Evolutionary conservation across 441 rosid species (phyloP).

Genomic region (Gossypium laxum): DNA sequence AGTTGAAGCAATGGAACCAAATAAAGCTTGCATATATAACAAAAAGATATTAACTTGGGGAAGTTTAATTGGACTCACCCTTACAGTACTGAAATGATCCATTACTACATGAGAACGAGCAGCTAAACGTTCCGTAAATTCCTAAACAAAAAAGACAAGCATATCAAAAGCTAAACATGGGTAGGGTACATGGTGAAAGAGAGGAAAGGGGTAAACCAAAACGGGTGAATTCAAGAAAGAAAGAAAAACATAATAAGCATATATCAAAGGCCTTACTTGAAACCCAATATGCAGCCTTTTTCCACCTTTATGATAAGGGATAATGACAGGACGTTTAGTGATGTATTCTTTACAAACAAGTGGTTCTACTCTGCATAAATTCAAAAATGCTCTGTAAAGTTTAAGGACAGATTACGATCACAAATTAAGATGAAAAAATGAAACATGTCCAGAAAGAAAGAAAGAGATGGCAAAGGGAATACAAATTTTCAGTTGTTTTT

Average conservation of each 20-base stretch:
- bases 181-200: neutral
- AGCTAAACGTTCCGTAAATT: slow-evolving; percentile 66
- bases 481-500: neutral
- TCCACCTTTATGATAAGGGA: slow-evolving; percentile 97
- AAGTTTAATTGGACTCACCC: slow-evolving; percentile 36
- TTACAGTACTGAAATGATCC: slow-evolving; percentile 43
- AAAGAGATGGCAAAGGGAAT: neutral
- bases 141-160: slow-evolving; percentile 31
- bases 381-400: slow-evolving; percentile 12
- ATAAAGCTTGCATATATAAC: neutral
- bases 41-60: slow-evolving; percentile 10
- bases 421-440: neutral
- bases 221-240: neutral
- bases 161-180: neutral
- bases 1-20: slow-evolving; percentile 1
- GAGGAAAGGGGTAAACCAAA: neutral
- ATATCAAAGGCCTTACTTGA: slow-evolving; percentile 39
- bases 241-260: neutral
- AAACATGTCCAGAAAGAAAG: neutral
- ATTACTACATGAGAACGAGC: slow-evolving; percentile 62
- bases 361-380: slow-evolving; percentile 64
- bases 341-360: slow-evolving; percentile 80
- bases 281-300: slow-evolving; percentile 85
- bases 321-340: slow-evolving; percentile 59
- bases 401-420: slow-evolving; percentile 1